Base-by-base conservation (phyloP, 1,139 yeast species). In the Protomyces inouyei region DNA sequence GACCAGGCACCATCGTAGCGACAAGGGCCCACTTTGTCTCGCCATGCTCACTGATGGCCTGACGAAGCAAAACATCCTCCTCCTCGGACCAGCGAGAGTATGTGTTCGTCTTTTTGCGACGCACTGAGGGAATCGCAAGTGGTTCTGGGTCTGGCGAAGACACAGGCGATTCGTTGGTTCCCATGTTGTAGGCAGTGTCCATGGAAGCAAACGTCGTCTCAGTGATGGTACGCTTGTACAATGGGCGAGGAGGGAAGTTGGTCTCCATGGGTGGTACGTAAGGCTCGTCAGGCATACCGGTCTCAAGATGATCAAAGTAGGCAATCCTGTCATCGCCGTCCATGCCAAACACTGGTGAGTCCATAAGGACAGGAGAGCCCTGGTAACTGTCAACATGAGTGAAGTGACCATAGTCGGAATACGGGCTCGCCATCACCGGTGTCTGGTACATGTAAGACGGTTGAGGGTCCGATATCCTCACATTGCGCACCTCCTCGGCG, bases 1-100 rank as follows among this genome's bases (percentile, higher is more conserved):
- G 60, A 35, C 65, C 65, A n/a, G 65, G 65, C 14, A 61, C 65
- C 53, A 32, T 38, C 16, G 61, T 53, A 16, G 65, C 52, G 32
- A 61, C 65, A 16, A 56, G 56, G 35, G 57, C 36, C 65, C 65
- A 61, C 35, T 55, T 56, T 36, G 43, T 37, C 40, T 43, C 54
- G 1, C 65, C 65, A n/a, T 61, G 56, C 45, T 51, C 55, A 18
- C 56, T 60, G 32, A 61, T 52, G 28, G 61, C 60, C 10, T 45
- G 51, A 16, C 45, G 36, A 14, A 61, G 57, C 38, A 61, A 48
- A n/a, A 28, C 40, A 37, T 61, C 65, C 45, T 61, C 65, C 12
- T 54, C 56, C 25, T 55, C 36, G 14, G 61, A 48, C 65, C 65
- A 61, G 36, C 57, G 52, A 9, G 65, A 51, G 56, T 61, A 61